Percentiles rank a stretch among this genome's conserved stretches.
phyloP scores from a whole-genome alignment of 495 filamentous ascomycete species.

The Daldinia loculata region DNA sequence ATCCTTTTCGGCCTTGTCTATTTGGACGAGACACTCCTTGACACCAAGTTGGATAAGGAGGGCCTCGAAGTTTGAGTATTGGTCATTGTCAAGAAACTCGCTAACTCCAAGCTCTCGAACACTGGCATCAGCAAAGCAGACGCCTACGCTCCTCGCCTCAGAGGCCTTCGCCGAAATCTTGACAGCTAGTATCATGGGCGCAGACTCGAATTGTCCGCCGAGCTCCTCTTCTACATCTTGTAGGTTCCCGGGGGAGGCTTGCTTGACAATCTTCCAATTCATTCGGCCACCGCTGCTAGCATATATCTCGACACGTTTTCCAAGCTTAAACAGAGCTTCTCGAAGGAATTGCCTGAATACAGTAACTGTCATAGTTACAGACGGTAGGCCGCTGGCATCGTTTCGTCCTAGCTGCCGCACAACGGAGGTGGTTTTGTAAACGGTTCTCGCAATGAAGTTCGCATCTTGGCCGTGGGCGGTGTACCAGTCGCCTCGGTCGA shows the following conservation, averaged over 20 bases:
- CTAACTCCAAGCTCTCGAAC: conserved; percentile 95
- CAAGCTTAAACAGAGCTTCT: conserved; percentile 89
- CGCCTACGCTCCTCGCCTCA: conserved; percentile 86
- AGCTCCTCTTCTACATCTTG: conserved; percentile 98
- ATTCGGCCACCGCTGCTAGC: conserved; percentile 74
- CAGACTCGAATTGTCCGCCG: conserved; percentile 83
- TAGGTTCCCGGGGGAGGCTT: conserved; percentile 93
- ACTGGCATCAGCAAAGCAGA: conserved; percentile 98
- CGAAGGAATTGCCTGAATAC: conserved; percentile 96
- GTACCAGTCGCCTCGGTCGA: conserved; percentile 95
- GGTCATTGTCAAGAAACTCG: conserved; percentile 97
- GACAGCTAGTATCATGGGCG: conserved; percentile 92
- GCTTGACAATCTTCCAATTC: conserved; percentile 90
- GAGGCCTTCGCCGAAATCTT: conserved; percentile 88
- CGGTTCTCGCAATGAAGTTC: conserved; percentile 89
- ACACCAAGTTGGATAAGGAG: conserved; percentile 95
- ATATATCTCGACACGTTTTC: conserved; percentile 92
- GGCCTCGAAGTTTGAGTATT: conserved; percentile 98
- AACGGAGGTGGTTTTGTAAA: conserved; percentile 98
- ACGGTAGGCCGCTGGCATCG: conserved; percentile 82
- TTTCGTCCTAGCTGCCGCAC: conserved; percentile 86
- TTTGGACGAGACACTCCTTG: conserved; percentile 86
- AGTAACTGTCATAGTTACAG: conserved; percentile 91
- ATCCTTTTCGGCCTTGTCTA: conserved; percentile 70
- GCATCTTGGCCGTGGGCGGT: conserved; percentile 93